Percentiles rank a stretch among this genome's conserved stretches.
Evolutionary conservation across 164 flowering plant species (phyloP).

Genomic region (Stephania cephalantha): DNA sequence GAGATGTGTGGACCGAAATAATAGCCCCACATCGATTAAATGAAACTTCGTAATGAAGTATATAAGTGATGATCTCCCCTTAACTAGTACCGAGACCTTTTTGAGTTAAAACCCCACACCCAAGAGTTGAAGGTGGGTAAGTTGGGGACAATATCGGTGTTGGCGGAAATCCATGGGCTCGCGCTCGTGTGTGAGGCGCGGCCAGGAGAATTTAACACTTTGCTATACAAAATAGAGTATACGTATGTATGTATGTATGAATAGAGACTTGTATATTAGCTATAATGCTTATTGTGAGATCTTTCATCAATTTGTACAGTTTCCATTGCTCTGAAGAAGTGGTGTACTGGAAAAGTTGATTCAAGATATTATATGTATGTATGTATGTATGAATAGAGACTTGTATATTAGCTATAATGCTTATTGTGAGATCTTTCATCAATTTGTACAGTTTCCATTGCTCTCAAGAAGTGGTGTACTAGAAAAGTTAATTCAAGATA

Average conservation of each 20-base stretch:
- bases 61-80: too few species aligned
- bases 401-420: not conserved
- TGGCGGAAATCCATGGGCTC: too few species aligned
- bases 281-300: not conserved
- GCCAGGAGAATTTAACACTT: too few species aligned
- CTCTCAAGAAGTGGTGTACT: constrained; percentile 59
- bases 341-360: constrained; percentile 45
- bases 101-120: too few species aligned
- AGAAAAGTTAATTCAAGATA: constrained; percentile 41
- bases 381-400: not conserved
- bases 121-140: too few species aligned
- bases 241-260: not conserved
- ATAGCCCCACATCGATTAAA: too few species aligned
- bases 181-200: too few species aligned
- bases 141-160: too few species aligned
- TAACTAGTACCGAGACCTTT: too few species aligned
- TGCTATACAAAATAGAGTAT: too few species aligned
- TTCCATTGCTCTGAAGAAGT: constrained; percentile 68
- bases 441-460: constrained; percentile 52
- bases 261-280: not conserved
- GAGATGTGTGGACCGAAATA: too few species aligned
- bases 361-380: constrained; percentile 20
- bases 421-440: not conserved
- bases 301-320: constrained; percentile 29
- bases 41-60: too few species aligned